Evolutionary conservation across 192 early-diverging fungal genomes (phyloP), one percentile per base, ranked within the genome.

Genomic region (Lobosporangium transversale): DNA sequence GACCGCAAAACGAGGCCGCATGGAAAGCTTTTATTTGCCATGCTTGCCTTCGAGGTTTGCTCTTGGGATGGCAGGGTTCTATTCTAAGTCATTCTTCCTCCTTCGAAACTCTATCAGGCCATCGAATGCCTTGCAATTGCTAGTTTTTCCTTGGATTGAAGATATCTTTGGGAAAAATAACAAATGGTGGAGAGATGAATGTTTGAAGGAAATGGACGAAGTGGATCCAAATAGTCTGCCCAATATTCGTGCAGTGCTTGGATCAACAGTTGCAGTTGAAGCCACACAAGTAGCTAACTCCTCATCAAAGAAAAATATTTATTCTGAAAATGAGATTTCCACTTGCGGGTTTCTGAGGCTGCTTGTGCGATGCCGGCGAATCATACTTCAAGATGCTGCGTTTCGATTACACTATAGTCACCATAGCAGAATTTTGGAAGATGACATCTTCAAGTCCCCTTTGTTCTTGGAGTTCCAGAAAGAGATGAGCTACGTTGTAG

Each of bases 121-220:
- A 2, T 21, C 56, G 21, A 17, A 42, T 0, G 20, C 14, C 15
- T 36, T 67, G 3, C 65, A 67, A 18, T 35, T 31, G 21, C 2
- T 58, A 27, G 35, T 58, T 27, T 67, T 67, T 17, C 54, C 65
- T 6, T 67, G 65, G 65, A 67, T 67, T 33, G 65, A 67, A 48
- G 48, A 29, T 2, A 40, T 20, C 11, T 58, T 50, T 51, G 47
- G 65, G 18, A 23, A 56, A 29, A n/a, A 58, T 30, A 67, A 67
- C 35, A 15, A 1, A 0, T 18, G 48, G 0, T 58, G 65, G 53
- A 33, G 17, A 21, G 12, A 51, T 2, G 65, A 67, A 23, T 67
- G 54, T n/a, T 9, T 29, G 35, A 50, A 48, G 0, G 65, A 67
- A 24, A 67, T 67, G 54, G 31, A 44, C 14, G 62, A 65, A 24